Base-by-base conservation (phyloP, 192 early-diverging fungal genomes). In the Phycomyces blakesleeanus region DNA sequence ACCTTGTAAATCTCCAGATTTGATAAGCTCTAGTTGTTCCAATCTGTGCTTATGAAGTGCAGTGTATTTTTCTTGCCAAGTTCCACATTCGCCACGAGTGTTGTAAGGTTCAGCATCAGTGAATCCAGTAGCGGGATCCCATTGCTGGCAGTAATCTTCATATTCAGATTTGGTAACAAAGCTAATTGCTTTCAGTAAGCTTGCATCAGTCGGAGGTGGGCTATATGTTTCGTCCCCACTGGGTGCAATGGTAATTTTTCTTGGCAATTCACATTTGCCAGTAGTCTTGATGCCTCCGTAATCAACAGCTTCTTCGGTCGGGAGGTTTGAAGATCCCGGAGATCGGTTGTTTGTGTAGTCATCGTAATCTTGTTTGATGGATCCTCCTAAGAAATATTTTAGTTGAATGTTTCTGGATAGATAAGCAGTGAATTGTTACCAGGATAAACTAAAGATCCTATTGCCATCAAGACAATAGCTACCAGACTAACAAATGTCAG, bases 41-140 rank as follows among this genome's bases (percentile, higher is more conserved):
- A 76, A 27, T 15, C 61, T 41, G 1, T 60, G 64, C 6, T 61
- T 42, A 40, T 79, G 77, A 34, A 76, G 56, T 24, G 54, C 57
- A 4, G 29, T 42, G 59, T 79, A 79, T 10, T 67, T 66, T n/a
- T 72, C 42, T 41, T 76, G 74, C 77, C 77, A 79, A 8, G 34
- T 59, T 27, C 77, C 77, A n/a, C 77, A 79, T 55, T 71, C 64
- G 2, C 65, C 69, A 39, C 63, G 27, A 34, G 55, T 59, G n/a
- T 57, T 66, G 18, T 63, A 72, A n/a, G 44, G 47, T 22, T 34
- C 40, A 0, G 34, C 49, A 51, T 51, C 47, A 15, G 44, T 55
- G 26, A 52, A 50, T 41, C 51, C 61, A 24, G 34, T 39, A 42
- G 22, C 5, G 22, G 51, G 41, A 53, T 56, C 40, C 55, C 65